Percentiles rank a stretch among this genome's conserved stretches.
Conservation (phyloP, 2,329 filamentous ascomycete species). For the Clarireedia sp. region DNA sequence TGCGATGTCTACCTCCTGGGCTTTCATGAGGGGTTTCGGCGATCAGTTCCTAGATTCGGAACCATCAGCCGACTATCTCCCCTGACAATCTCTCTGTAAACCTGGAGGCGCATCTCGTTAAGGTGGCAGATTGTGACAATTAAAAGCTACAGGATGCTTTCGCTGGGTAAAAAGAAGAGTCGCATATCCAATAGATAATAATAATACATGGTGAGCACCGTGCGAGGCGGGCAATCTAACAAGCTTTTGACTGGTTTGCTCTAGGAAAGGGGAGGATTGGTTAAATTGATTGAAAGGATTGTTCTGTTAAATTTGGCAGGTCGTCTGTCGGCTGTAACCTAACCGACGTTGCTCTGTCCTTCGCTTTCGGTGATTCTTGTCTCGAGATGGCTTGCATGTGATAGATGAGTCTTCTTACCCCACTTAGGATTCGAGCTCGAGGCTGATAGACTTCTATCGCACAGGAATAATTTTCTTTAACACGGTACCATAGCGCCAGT, state of each 20-base stretch:
- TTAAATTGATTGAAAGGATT: not conserved
- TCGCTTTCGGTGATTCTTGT: too few species aligned
- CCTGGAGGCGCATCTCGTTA: not conserved
- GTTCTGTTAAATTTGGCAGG: not conserved
- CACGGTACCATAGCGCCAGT: too few species aligned
- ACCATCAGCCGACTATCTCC: constrained; percentile 3
- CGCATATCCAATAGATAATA: not conserved
- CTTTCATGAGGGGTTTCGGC: not conserved
- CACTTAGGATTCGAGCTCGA: too few species aligned
- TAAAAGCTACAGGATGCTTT: too few species aligned
- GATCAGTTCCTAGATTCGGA: constrained; percentile 2
- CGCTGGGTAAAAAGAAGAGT: not conserved
- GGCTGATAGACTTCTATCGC: too few species aligned
- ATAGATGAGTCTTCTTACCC: too few species aligned
- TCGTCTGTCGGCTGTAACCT: not conserved
- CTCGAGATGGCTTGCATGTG: too few species aligned
- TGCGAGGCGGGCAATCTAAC: not conserved
- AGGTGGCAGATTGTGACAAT: not conserved
- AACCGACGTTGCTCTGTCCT: not conserved
- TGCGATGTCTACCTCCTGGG: not conserved
- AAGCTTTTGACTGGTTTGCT: not conserved
- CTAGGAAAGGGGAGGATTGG: not conserved
- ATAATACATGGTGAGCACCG: not conserved
- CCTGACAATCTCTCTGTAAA: constrained; percentile 1
- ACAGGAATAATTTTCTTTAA: too few species aligned